Evolutionary conservation across 129 eudicot species (phyloP), one percentile per base, ranked within the genome.

Genomic region (Silybum marianum): DNA sequence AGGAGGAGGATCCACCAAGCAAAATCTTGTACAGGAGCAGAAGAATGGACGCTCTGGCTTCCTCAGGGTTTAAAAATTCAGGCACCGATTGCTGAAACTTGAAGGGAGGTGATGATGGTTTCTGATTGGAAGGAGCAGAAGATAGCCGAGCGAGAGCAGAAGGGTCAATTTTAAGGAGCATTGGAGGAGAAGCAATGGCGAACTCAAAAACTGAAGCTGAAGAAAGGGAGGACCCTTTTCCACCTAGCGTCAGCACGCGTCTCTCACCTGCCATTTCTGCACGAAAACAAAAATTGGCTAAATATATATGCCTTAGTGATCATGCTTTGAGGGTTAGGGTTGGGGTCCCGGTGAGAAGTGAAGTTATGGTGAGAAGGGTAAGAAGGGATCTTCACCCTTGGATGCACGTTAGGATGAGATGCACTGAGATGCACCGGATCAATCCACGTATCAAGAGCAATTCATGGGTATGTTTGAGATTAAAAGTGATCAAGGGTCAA

Each of bases 191-290:
- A 28, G 81, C 62, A 4, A 72, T 85, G n/a, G 98, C 87, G 24
- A 87, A 85, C 0, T 84, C 81, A 71, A 82, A 91, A 1, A 91
- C 88, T n/a, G 93, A 54, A 74, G 83, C 21, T 2, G 93, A 54
- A 73, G 93, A 71, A 30, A 91, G 89, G 10, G 95, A 74, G 2
- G 88, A 85, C n/a, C 92, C 98, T 82, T 88, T 91, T 69, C 91
- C 89, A 4, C 98, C 97, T 65, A 93, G 62, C 2, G 87, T 84
- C 71, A 89, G 46, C 75, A 75, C 46, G 25, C 87, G 72, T 44
- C 78, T 76, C 84, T 68, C 86, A 19, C 80, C 76, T 75, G 81
- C 81, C 85, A 82, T 82, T 48, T 51, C 85, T 82, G 81, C 81
- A 75, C 19, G n/a, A 30, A 30, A 73, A 81, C 39, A 72, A 44